Base-by-base conservation (phyloP, 345 rosid species). In the Alliaria petiolata region DNA sequence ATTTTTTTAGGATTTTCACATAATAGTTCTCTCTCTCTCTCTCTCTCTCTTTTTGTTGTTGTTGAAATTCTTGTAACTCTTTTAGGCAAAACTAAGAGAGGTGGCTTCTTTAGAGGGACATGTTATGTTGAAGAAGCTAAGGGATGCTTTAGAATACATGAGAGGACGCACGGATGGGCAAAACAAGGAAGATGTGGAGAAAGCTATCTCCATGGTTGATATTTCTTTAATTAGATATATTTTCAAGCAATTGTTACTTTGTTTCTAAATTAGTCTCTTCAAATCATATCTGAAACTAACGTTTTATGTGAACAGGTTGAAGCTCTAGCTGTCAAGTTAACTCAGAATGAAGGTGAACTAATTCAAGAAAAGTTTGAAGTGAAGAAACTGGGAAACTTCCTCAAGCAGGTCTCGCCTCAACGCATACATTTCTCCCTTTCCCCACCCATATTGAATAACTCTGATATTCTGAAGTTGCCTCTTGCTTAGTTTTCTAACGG, bases 351-450 rank as follows among this genome's bases (percentile, higher is more conserved):
- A 84, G 99, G 99, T 59, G 99, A 95, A 69, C 43, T 95, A 53
- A 95, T 95, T 70, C 99, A 95, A 80, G 99, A 89, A 70, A 95
- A 95, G 82, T 95, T 91, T 78, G 98, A 95, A 88, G 96, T 91
- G 77, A 95, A 89, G 85, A 95, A 88, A 80, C 82, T 95, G 30
- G 97, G 89, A 39, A 88, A 83, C 84, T 89, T 95, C 76, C 96
- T 95, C 60, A 89, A 88, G 78, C 96, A 91, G 99, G 98, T 89
- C 26, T 63, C 3, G 19, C 25, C 40, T 33, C 62, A 31, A 50
- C 2, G 55, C 64, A 51, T 26, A 43, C 50, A n/a, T n/a, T n/a
- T n/a, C n/a, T n/a, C n/a, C n/a, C n/a, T n/a, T n/a, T n/a, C n/a
- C n/a, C n/a, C n/a, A n/a, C n/a, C n/a, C n/a, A 39, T 59, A 38